These are phyloP conservation scores for Cystofilobasidium capitatum DNA, from an alignment of 768 basidiomycete species.

Conservation along the genomic window DNA sequence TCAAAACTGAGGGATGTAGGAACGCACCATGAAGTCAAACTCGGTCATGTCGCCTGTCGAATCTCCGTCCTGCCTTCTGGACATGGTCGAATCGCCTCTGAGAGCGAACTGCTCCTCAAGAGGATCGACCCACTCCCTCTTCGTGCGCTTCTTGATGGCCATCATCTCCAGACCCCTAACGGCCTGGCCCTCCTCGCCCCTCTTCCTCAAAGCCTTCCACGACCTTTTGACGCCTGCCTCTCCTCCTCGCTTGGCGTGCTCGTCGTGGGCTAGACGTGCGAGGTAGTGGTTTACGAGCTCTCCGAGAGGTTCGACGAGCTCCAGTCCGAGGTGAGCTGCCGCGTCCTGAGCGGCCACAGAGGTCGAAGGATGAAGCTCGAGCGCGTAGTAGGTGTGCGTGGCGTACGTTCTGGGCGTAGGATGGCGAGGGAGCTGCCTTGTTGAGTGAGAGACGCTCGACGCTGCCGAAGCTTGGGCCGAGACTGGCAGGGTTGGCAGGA, in stretches of 20 bases:
- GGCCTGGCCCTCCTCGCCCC: constrained; percentile 32
- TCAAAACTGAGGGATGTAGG: constrained; percentile 75
- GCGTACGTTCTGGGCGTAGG: constrained; percentile 38
- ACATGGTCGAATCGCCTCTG: background rate
- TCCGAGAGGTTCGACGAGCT: constrained; percentile 80
- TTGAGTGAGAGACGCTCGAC: background rate
- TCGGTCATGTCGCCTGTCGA: constrained; percentile 8
- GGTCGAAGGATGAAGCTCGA: constrained; percentile 35
- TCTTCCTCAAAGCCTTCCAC: background rate
- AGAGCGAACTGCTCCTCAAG: background rate
- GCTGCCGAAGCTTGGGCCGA: background rate
- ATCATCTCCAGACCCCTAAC: constrained; percentile 57
- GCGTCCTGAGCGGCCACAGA: constrained; percentile 56
- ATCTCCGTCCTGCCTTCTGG: background rate
- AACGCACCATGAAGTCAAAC: constrained; percentile 36
- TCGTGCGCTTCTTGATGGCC: constrained; percentile 55
- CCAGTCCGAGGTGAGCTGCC: constrained; percentile 56
- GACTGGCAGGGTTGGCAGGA: background rate
- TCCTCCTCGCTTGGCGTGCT: background rate
- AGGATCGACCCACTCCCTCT: constrained; percentile 43
- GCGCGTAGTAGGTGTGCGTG: constrained; percentile 62
- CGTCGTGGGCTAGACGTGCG: constrained; percentile 47
- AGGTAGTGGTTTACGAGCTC: constrained; percentile 76
- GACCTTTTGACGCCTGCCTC: constrained; percentile 1
- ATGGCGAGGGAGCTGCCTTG: constrained; percentile 4